Base-by-base conservation (phyloP, 2,329 filamentous ascomycete genomes). In the Fusarium cicatricum region DNA sequence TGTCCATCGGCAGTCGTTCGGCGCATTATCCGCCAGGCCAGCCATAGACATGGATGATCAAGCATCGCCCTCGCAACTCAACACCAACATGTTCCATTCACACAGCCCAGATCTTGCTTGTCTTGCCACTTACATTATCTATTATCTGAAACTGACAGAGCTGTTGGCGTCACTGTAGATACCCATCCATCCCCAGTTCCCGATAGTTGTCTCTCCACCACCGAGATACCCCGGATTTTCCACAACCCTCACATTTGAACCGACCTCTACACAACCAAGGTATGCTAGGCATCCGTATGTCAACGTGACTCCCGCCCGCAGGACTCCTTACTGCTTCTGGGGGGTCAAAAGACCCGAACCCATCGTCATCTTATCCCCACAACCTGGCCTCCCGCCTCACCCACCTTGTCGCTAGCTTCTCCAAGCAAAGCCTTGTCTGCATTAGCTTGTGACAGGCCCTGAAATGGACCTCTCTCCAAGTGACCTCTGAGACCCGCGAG, bases 371-470 rank as follows among this genome's bases (percentile, higher is more conserved):
- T 31, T 19, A 37, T 32, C 49, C 55, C 59, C 50, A 47, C 59
- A 55, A 45, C 48, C 33, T 50, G 21, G 32, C 37, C 33, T 41
- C 29, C 33, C 41, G 45, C 19, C 7, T 40, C 16, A 36, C 37
- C 42, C 51, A 42, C 54, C 55, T 17, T 34, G 46, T 28, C 34
- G 28, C 56, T 49, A 33, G 42, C 47, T 45, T 39, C 48, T 41
- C 33, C 19, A 14, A 19, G 17, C 15, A 41, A 55, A 51, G 43
- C 36, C 38, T 28, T 2, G 19, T 51, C 21, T 46, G 58, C 53
- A 55, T 55, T 59, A 59, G 58, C 37, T 37, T 39, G 42, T 53
- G 38, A 54, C 16, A 23, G 17, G 34, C 28, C 46, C 16, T 39
- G 14, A 33, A 36, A 54, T 26, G 36, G 23, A 28, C 37, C 26